phyloP scores from a whole-genome alignment of 768 basidiomycete species.

The Boletus huronensis region DNA sequence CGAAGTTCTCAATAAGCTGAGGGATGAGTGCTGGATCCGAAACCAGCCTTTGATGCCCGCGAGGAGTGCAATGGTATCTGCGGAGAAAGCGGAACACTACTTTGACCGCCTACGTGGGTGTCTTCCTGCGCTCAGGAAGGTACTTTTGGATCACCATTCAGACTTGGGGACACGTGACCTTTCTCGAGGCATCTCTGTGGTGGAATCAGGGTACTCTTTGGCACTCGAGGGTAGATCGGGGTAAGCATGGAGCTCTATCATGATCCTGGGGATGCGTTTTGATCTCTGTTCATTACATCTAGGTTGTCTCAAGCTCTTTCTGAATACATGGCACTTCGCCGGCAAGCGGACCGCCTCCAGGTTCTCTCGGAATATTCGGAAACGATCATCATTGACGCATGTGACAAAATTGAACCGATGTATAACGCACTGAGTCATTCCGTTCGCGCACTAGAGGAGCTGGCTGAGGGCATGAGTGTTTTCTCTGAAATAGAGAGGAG shows the following conservation, averaged over 20 bases:
- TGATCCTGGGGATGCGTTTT: neutral
- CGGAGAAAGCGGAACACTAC: constrained; percentile 55
- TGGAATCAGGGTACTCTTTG: constrained; percentile 74
- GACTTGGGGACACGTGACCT: constrained; percentile 88
- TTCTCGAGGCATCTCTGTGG: constrained; percentile 68
- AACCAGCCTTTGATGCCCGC: constrained; percentile 50
- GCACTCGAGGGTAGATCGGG: constrained; percentile 58
- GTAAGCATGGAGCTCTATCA: constrained; percentile 44
- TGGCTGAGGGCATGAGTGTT: constrained; percentile 31
- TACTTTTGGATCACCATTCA: constrained; percentile 65
- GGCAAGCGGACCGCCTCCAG: constrained; percentile 18
- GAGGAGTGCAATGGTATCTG: constrained; percentile 18
- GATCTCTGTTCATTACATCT: neutral
- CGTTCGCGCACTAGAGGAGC: constrained; percentile 37
- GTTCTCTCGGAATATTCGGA: constrained; percentile 19
- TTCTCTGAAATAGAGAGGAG: constrained; percentile 34
- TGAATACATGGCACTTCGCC: constrained; percentile 11
- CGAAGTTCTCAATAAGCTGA: constrained; percentile 56
- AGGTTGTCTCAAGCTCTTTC: constrained; percentile 22
- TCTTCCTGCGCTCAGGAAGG: constrained; percentile 62
- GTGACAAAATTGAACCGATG: constrained; percentile 17
- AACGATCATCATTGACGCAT: constrained; percentile 17
- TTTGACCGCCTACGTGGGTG: constrained; percentile 59
- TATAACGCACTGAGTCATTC: constrained; percentile 14
- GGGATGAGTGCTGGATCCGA: constrained; percentile 57